These are phyloP conservation scores for Colletotrichum sp. DNA, from an alignment of 2,329 filamentous ascomycete species.

Conservation along the genomic window DNA sequence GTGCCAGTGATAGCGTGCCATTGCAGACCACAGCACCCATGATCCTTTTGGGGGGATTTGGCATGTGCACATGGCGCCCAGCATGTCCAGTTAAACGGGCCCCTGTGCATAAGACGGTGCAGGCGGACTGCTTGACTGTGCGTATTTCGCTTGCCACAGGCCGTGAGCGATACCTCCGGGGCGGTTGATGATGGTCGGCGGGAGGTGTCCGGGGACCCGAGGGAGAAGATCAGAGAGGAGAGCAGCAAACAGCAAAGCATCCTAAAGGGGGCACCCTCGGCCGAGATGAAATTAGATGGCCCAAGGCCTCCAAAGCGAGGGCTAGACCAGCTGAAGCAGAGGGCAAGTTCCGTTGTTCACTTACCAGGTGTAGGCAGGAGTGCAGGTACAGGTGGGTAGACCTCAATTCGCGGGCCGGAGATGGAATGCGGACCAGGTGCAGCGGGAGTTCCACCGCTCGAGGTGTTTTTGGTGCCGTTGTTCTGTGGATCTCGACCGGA, in stretches of 20 bases:
- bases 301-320: not conserved
- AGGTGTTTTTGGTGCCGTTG: not conserved
- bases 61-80: conserved; percentile 10
- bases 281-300: not conserved
- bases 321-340: not conserved
- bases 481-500: not conserved
- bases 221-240: not conserved
- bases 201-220: not conserved
- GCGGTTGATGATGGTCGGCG: not conserved
- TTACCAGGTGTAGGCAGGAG: not conserved
- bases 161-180: not conserved
- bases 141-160: conserved; percentile 1
- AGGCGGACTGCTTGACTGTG: not conserved
- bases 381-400: not conserved
- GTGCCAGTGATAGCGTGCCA: not conserved
- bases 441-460: not conserved
- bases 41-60: not conserved
- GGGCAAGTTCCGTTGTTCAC: not conserved
- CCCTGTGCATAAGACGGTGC: not conserved
- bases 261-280: not conserved
- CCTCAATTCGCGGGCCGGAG: not conserved
- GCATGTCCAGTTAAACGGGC: not conserved
- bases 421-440: not conserved
- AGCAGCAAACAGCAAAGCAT: not conserved
- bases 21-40: not conserved